Evolutionary conservation across 2,329 filamentous ascomycete species (phyloP).

Genomic region (Penicillium sumatraense): DNA sequence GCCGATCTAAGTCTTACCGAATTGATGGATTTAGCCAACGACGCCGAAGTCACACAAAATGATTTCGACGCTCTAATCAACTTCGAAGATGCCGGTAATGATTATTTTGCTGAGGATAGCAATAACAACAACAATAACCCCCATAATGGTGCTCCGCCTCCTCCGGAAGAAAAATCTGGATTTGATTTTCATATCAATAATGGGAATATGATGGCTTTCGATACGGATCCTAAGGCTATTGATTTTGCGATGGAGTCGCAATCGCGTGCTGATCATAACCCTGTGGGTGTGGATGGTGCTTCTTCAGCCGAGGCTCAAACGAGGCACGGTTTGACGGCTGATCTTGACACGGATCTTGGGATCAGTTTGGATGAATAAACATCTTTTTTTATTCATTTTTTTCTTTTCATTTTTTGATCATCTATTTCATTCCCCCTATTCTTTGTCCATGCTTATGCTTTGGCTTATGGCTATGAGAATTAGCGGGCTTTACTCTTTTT

Average conservation of each 20-base stretch:
- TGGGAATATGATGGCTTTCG: constrained; percentile 25
- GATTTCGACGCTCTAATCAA: constrained; percentile 54
- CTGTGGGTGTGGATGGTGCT: neutral
- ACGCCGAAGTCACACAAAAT: constrained; percentile 50
- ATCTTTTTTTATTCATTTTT: neutral
- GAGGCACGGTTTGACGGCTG: constrained; percentile 17
- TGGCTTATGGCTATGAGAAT: neutral
- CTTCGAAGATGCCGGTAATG: constrained; percentile 46
- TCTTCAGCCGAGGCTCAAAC: constrained; percentile 20
- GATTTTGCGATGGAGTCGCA: constrained; percentile 25
- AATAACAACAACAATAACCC: too few relatives aligned
- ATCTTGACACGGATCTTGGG: constrained; percentile 27
- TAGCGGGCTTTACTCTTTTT: neutral
- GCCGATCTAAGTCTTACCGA: constrained; percentile 45
- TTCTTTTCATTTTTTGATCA: too few relatives aligned
- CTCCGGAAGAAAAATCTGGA: constrained; percentile 19
- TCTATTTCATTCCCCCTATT: neutral
- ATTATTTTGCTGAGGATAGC: constrained; percentile 42
- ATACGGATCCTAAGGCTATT: constrained; percentile 22
- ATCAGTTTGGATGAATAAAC: constrained; percentile 21
- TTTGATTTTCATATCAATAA: constrained; percentile 26
- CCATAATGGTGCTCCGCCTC: neutral
- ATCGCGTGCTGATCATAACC: constrained; percentile 6
- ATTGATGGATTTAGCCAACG: constrained; percentile 50
- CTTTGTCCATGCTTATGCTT: constrained; percentile 1